Percentiles rank a stretch among this genome's conserved stretches.
phyloP scores from a whole-genome alignment of 345 rosid species.

The Noccaea bulbosa region DNA sequence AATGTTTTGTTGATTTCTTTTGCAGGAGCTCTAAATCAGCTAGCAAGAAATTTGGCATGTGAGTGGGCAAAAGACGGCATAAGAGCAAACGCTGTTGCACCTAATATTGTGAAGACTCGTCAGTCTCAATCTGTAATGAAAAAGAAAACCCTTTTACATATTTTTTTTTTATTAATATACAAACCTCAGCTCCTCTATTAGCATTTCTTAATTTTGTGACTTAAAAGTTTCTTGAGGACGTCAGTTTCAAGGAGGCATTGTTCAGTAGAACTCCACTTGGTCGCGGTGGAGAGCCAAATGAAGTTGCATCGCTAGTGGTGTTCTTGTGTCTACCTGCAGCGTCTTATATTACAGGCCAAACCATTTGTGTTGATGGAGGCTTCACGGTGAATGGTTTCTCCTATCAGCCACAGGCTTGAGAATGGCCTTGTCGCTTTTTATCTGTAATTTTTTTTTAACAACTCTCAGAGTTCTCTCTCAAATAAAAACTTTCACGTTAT shows the following conservation, averaged over 20 bases:
- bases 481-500: neutral
- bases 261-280: conserved; percentile 49
- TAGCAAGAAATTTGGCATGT: conserved; percentile 63
- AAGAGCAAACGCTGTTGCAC: conserved; percentile 59
- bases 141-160: neutral
- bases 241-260: neutral
- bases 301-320: conserved; percentile 57
- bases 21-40: conserved; percentile 55
- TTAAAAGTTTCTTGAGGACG: conserved; percentile 24
- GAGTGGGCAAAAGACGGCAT: conserved; percentile 74
- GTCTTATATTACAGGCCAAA: conserved; percentile 62
- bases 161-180: neutral
- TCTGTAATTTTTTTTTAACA: no score
- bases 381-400: conserved; percentile 48
- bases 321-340: conserved; percentile 62
- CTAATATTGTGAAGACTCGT: conserved; percentile 49
- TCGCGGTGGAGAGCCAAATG: conserved; percentile 51
- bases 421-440: neutral
- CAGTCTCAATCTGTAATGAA: conserved; percentile 38
- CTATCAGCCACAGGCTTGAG: conserved; percentile 26
- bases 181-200: neutral
- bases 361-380: conserved; percentile 60
- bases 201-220: neutral
- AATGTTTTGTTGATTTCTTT: neutral
- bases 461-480: neutral